Percentiles rank a stretch among this genome's conserved stretches.
Evolutionary conservation across 768 basidiomycete genomes (phyloP).

Genomic region (Austroboletus festivus): DNA sequence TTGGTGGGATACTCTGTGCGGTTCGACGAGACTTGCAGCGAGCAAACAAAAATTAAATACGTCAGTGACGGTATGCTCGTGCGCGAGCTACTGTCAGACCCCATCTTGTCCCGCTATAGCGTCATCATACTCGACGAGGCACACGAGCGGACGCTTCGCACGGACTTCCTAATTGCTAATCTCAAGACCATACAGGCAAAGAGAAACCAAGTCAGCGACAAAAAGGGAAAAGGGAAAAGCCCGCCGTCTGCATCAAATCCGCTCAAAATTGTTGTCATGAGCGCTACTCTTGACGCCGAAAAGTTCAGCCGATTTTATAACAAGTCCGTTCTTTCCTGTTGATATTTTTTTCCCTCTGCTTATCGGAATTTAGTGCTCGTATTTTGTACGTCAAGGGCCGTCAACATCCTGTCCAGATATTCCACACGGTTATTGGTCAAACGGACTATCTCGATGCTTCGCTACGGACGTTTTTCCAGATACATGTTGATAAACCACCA

Average conservation of each 20-base stretch:
- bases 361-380: constrained; percentile 56
- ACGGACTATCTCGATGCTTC: constrained; percentile 87
- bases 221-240: constrained; percentile 44
- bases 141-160: constrained; percentile 92
- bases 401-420: constrained; percentile 86
- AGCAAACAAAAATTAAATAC: constrained; percentile 87
- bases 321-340: constrained; percentile 48
- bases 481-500: constrained; percentile 73
- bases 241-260: constrained; percentile 45
- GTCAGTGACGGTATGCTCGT: constrained; percentile 98
- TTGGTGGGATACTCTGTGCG: constrained; percentile 93
- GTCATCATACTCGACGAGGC: constrained; percentile 94
- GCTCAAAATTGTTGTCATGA: constrained; percentile 95
- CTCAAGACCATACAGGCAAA: constrained; percentile 76
- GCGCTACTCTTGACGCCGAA: constrained; percentile 93
- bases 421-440: constrained; percentile 70
- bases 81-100: constrained; percentile 82
- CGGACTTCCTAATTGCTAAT: constrained; percentile 89
- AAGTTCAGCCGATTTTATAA: constrained; percentile 88
- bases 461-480: constrained; percentile 90
- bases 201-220: constrained; percentile 51
- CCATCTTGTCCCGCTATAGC: constrained; percentile 75
- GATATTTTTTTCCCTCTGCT: not conserved
- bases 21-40: constrained; percentile 79
- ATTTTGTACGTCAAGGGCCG: constrained; percentile 91